Evolutionary conservation across 139 green algal genomes (phyloP), one percentile per base, ranked within the genome.

Genomic region (Volvox reticuliferus): DNA sequence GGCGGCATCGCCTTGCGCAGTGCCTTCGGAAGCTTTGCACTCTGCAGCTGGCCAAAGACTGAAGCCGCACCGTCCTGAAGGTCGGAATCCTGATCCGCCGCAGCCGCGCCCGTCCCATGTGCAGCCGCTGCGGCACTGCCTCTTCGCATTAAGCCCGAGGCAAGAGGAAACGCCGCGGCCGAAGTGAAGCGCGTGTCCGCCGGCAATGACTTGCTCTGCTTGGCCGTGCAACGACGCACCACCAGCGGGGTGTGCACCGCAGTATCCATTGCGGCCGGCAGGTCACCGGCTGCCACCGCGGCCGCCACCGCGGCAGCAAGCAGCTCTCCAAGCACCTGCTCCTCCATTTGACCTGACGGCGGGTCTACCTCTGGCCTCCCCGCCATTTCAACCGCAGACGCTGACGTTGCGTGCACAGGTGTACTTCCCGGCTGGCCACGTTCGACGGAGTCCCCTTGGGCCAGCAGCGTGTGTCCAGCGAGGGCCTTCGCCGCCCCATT

Each of bases 181-280:
- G 50, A 88, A 2, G 78, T 92, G 55, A 61, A 87, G 18, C 30
- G 37, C 19, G 88, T 80, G 50, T 88, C 79, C 0, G 78, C 5
- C 0, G 63, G 78, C 36, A 91, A 80, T 14, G 63, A 22, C 35
- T 36, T 1, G 1, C 88, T 79, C 88, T 91, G 88, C 79, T 91
- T 91, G 26, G n/a, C 86, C 13, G 19, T 84, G 14, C 50, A 76
- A 6, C 26, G 50, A 1, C 73, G 86, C 19, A 90, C 86, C 18
- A 30, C 30, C 44, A 30, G 73, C n/a, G 83, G 30, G 30, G 82
- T 18, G 33, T 37, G 12, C 37, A 16, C 24, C 71, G 36, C 73
- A 28, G 67, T 1, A 28, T 50, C n/a, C 30, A 26, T 36, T 22
- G 32, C 24, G 21, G 77, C 26, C 55, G 87, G 77, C 62, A 87